A percentile compares a stretch with the other conserved stretches of the same genome.
Evolutionary conservation across 495 filamentous ascomycete genomes (phyloP).

Genomic region (Pseudomonodictys pantanalensis): DNA sequence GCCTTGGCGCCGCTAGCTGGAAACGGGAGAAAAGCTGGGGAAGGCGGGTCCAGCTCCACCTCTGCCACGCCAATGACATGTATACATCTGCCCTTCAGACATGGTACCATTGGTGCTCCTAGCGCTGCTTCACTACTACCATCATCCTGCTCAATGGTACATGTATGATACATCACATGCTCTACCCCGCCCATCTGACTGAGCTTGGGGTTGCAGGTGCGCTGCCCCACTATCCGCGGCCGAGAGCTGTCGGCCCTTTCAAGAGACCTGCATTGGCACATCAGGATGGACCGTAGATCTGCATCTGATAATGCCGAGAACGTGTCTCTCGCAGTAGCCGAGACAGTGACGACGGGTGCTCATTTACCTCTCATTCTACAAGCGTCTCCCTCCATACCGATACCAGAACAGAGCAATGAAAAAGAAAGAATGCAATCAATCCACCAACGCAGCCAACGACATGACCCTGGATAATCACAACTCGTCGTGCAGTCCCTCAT

Average conservation of each 20-base stretch:
- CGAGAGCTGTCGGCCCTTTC: not conserved
- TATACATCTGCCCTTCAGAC: not conserved
- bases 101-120: not conserved
- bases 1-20: not conserved
- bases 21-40: constrained; percentile 6
- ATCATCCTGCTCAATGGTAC: not conserved
- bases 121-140: not conserved
- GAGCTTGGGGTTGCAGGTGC: not conserved
- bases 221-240: not conserved
- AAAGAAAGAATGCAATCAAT: too few species aligned
- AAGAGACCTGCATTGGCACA: too few species aligned
- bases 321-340: too few species aligned
- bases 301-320: too few species aligned
- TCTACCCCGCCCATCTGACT: not conserved
- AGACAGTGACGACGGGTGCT: too few species aligned
- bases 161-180: not conserved
- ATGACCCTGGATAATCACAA: too few species aligned
- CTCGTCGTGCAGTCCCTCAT: too few species aligned
- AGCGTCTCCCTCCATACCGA: too few species aligned
- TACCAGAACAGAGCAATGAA: too few species aligned
- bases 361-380: too few species aligned
- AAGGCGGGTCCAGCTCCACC: not conserved
- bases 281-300: too few species aligned
- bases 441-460: too few species aligned
- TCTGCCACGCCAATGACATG: not conserved